Evolutionary conservation across 352 stramenopile genomes (phyloP).

Genomic region (Blastocystis sp.): DNA sequence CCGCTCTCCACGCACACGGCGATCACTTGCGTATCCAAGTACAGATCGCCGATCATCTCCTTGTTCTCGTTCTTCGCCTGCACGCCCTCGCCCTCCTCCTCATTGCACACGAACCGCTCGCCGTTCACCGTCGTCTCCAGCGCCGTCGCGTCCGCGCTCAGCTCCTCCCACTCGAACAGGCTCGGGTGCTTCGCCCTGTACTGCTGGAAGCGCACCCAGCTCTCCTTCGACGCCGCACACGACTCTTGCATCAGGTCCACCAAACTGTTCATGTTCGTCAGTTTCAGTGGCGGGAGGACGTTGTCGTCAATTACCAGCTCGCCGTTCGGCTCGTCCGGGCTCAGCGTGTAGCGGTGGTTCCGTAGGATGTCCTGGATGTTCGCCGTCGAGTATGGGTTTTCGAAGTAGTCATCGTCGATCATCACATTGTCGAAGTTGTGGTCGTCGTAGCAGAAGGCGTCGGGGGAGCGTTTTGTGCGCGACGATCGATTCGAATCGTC

Average conservation of each 20-base stretch:
- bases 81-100: not conserved
- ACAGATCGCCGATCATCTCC: constrained; percentile 39
- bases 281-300: constrained; percentile 41
- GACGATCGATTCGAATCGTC: not conserved
- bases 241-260: constrained; percentile 53
- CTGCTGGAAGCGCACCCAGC: not conserved
- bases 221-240: not conserved
- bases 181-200: constrained; percentile 9
- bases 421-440: constrained; percentile 46
- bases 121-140: not conserved
- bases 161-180: constrained; percentile 34
- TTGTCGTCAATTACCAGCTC: not conserved
- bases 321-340: not conserved
- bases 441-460: constrained; percentile 54
- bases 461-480: not conserved
- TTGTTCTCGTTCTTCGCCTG: not conserved
- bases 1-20: not conserved
- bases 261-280: constrained; percentile 54
- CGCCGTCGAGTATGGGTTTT: constrained; percentile 37
- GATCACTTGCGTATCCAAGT: constrained; percentile 54
- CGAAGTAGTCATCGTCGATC: constrained; percentile 40
- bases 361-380: constrained; percentile 64
- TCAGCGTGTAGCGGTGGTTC: constrained; percentile 11
- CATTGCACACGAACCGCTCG: not conserved
- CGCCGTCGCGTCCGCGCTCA: not conserved